Evolutionary conservation across 208 protist species (phyloP), one percentile per base, ranked within the genome.

Genomic region (Lotmaria passim): DNA sequence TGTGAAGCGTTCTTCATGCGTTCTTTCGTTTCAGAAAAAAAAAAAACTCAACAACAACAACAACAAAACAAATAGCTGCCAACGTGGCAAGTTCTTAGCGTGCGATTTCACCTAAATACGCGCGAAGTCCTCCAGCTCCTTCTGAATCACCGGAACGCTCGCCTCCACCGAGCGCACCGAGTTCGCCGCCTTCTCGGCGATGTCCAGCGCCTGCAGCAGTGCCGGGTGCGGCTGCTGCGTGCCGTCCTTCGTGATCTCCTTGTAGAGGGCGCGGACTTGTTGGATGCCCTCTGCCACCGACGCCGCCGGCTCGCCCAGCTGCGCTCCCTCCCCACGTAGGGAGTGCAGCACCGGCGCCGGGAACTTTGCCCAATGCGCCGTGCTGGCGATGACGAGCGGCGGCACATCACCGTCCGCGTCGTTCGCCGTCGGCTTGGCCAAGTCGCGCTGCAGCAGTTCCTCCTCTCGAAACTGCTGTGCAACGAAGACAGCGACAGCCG

Each of bases 301-400:
- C 38, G 63, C 10, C 2, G 71, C 56, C 36, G 52, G 53, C 6
- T 17, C 30, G 4, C 71, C 63, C 11, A 77, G 64, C 52, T 56
- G 62, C 3, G 71, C 71, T 0, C 71, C 73, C 60, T 93, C 85
- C 28, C 80, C 83, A 23, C 71, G 75, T 38, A 94, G 64, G 17
- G 90, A 87, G 65, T 86, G 81, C 56, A 93, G 69, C 10, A 96
- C 89, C 39, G 89, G 75, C 14, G 83, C 76, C 2, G 91, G 89
- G 46, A 96, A 96, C 74, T 96, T 96, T 8, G 91, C 79, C 87
- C 88, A 96, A 78, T 93, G 87, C 24, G 91, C 91, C 7, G 91
- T 96, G 81, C 86, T 90, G 28, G 76, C 82, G 31, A 94, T 79
- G 24, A 93, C 70, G 23, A 96, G 75, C 52, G 88, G 81, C 34